Evolutionary conservation across 2,329 filamentous ascomycete species (phyloP).

Genomic region (Penicillium crustosum): DNA sequence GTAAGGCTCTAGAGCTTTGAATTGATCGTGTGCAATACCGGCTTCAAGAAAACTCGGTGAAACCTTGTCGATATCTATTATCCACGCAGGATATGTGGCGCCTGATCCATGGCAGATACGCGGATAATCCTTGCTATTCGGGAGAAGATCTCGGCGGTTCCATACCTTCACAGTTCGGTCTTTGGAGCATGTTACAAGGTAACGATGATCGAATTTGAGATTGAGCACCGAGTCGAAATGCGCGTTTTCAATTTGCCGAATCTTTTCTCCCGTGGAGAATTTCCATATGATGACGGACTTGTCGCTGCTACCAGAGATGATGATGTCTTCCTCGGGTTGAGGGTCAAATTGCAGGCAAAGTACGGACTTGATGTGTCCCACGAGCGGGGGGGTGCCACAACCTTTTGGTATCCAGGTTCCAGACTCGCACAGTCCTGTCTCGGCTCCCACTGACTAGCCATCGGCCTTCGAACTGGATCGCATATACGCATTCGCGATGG

Average conservation of each 20-base stretch:
- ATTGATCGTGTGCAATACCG: conserved; percentile 42
- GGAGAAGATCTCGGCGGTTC: conserved; percentile 69
- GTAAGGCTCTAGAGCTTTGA: conserved; percentile 60
- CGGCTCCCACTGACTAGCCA: conserved; percentile 92
- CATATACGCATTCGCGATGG: conserved; percentile 91
- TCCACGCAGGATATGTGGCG: conserved; percentile 54
- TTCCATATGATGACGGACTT: conserved; percentile 86
- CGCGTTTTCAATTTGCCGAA: conserved; percentile 73
- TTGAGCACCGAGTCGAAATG: conserved; percentile 92
- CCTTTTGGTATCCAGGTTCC: conserved; percentile 80
- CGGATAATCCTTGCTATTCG: conserved; percentile 48
- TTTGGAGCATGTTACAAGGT: conserved; percentile 94
- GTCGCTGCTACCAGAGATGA: conserved; percentile 95
- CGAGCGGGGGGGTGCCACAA: conserved; percentile 71
- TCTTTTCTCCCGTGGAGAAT: conserved; percentile 83
- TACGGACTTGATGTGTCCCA: conserved; percentile 80
- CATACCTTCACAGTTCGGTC: conserved; percentile 97
- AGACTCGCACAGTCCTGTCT: conserved; percentile 83
- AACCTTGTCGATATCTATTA: conserved; percentile 50
- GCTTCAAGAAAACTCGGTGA: conserved; percentile 46
- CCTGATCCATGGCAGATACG: conserved; percentile 42
- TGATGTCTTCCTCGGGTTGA: conserved; percentile 78
- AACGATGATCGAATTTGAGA: conserved; percentile 84
- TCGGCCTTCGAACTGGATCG: conserved; percentile 81
- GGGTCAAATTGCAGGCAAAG: conserved; percentile 94